A percentile compares a stretch with the other conserved stretches of the same genome.
Conservation (phyloP, 2,329 filamentous ascomycete genomes). For the Aspergillus novofumigatus region DNA sequence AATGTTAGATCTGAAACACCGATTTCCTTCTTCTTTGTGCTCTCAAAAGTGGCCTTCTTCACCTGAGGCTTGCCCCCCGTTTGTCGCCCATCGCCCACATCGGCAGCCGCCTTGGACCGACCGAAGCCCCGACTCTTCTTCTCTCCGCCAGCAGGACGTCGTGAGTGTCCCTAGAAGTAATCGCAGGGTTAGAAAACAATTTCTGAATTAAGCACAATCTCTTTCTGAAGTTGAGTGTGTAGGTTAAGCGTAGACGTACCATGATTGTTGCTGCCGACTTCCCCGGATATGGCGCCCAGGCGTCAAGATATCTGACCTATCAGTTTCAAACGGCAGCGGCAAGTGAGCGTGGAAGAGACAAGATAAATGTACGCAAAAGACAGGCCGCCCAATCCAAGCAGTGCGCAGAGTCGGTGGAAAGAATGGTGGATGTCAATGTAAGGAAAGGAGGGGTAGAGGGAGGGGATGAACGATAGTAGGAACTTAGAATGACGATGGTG, state of each 20-base stretch:
- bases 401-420: slow-evolving; percentile 1
- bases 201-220: too few relatives aligned
- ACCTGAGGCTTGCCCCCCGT: slow-evolving; percentile 62
- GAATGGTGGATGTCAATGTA: slow-evolving; percentile 2
- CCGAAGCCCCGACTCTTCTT: slow-evolving; percentile 41
- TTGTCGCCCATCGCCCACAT: slow-evolving; percentile 42
- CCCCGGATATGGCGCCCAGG: slow-evolving; percentile 28
- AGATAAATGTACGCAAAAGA: slow-evolving; percentile 14
- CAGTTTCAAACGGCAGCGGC: slow-evolving; percentile 14
- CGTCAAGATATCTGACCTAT: slow-evolving; percentile 28
- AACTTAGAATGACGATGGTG: slow-evolving; percentile 10
- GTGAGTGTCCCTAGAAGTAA: slow-evolving; percentile 37
- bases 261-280: slow-evolving; percentile 28
- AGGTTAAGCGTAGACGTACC: slow-evolving; percentile 21
- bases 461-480: neutral
- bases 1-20: slow-evolving; percentile 96
- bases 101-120: slow-evolving; percentile 40
- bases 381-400: slow-evolving; percentile 15
- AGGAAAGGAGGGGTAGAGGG: slow-evolving; percentile 7
- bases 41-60: slow-evolving; percentile 94
- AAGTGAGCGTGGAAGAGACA: slow-evolving; percentile 7
- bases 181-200: slow-evolving; percentile 14
- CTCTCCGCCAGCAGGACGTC: slow-evolving; percentile 40
- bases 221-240: neutral
- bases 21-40: slow-evolving; percentile 97